Percentiles rank a stretch among this genome's conserved stretches.
Conservation (phyloP, 768 basidiomycete genomes). For the Tulasnella calospora region DNA sequence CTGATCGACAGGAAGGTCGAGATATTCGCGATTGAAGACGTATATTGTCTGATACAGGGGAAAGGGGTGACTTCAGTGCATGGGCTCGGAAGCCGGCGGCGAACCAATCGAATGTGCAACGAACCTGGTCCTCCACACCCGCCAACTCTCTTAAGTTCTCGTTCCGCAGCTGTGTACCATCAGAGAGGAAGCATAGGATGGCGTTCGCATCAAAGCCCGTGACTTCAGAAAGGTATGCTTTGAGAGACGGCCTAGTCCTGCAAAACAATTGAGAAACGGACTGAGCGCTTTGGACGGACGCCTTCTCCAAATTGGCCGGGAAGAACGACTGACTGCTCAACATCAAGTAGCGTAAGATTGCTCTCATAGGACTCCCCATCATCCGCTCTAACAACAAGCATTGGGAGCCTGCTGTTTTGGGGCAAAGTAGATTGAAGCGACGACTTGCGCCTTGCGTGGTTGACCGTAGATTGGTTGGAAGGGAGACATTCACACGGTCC, state of each 20-base stretch:
- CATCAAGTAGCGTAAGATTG: constrained; percentile 10
- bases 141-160: constrained; percentile 72
- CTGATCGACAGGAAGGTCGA: constrained; percentile 63
- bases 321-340: constrained; percentile 18
- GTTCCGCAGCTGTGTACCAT: constrained; percentile 66
- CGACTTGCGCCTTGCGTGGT: constrained; percentile 1
- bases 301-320: not conserved
- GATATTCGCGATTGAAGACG: constrained; percentile 77
- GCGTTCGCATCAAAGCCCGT: constrained; percentile 65
- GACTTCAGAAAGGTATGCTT: constrained; percentile 64
- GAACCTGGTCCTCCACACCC: constrained; percentile 68
- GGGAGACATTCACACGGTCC: not conserved
- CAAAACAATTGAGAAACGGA: not conserved
- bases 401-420: not conserved
- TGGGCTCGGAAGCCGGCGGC: constrained; percentile 7
- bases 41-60: constrained; percentile 53
- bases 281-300: not conserved
- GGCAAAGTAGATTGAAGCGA: not conserved
- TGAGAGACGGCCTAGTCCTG: constrained; percentile 40
- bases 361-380: constrained; percentile 15
- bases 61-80: not conserved
- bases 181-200: constrained; percentile 71
- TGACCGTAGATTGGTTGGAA: not conserved
- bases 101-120: constrained; percentile 28
- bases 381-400: constrained; percentile 16